Evolutionary conservation across 257 asterid genomes (phyloP).

Genomic region (Rubia yunnanensis): DNA sequence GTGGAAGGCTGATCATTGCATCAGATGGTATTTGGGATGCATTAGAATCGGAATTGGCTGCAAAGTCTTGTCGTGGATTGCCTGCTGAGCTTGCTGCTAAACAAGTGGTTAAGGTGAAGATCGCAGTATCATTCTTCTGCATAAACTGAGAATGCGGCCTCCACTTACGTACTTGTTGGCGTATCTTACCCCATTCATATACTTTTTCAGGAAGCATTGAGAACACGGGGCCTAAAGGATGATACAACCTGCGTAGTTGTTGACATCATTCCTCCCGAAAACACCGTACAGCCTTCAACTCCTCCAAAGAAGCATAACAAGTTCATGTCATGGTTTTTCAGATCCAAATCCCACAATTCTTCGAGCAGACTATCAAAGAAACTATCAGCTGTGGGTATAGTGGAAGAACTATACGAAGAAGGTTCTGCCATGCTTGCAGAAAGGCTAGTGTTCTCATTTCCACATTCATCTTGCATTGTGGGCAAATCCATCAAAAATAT

Average conservation of each 20-base stretch:
- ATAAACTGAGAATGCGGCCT: background rate
- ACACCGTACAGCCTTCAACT: conserved; percentile 23
- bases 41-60: conserved; percentile 60
- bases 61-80: conserved; percentile 66
- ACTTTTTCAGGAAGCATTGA: conserved; percentile 56
- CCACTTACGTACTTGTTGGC: background rate
- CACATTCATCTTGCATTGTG: background rate
- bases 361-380: conserved; percentile 29
- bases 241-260: conserved; percentile 81
- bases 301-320: conserved; percentile 38
- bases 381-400: conserved; percentile 52
- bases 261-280: conserved; percentile 58
- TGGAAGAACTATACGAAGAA: conserved; percentile 76
- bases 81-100: conserved; percentile 74
- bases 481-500: background rate
- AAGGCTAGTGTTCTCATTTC: conserved; percentile 27
- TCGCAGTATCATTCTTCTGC: background rate
- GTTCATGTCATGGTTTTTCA: conserved; percentile 38
- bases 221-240: conserved; percentile 68
- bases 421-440: conserved; percentile 79
- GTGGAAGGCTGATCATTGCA: conserved; percentile 82
- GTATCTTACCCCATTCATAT: conserved; percentile 8
- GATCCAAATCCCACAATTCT: conserved; percentile 27
- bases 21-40: conserved; percentile 94
- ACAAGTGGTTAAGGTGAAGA: conserved; percentile 60